Evolutionary conservation across 163 green algal genomes (phyloP), one percentile per base, ranked within the genome.

Genomic region (Volvox carteri): DNA sequence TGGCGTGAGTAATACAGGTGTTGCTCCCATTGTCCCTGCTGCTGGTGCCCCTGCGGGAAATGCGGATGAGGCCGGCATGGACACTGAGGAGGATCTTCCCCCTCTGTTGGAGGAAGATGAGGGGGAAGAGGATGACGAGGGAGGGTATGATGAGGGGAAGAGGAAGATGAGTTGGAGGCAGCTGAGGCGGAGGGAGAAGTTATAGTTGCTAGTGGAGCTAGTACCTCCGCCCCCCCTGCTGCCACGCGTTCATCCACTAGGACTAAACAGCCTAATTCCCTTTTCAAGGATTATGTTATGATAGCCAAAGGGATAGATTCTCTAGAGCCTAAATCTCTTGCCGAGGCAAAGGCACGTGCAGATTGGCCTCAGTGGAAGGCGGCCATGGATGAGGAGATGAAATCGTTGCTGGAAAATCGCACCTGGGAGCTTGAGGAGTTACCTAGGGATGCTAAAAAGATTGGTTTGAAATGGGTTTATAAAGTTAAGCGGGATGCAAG

Each of bases 401-500:
- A n/a, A n/a, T n/a, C n/a, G n/a, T n/a, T 58, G 12, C 50, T 58
- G 50, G 50, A 58, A 16, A 58, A 58, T 58, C 50, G 50, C 16
- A 58, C 50, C 16, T 58, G 50, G 50, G 50, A 16, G 12, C 50
- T 58, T 58, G 50, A 58, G 50, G 50, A 58, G 16, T 58, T 58
- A 58, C 50, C 37, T 77, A 86, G 19, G 84, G 90, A 52, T 80
- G 87, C 14, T 90, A 94, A 87, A 95, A 96, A 78, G 91, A 91
- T 8, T 81, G 93, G 48, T 41, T 86, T 60, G 78, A 88, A 35
- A 56, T 68, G 33, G 78, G 50, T 58, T 58, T 58, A 25, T 58
- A 58, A 58, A 16, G 12, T 58, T 25, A 58, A 58, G 50, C 50
- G 50, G 16, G 50, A 58, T 58, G 50, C 50, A 25, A 58, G 16